Percentiles rank a stretch among this genome's conserved stretches.
phyloP scores from a whole-genome alignment of 768 basidiomycete species.

The Russula virescens region DNA sequence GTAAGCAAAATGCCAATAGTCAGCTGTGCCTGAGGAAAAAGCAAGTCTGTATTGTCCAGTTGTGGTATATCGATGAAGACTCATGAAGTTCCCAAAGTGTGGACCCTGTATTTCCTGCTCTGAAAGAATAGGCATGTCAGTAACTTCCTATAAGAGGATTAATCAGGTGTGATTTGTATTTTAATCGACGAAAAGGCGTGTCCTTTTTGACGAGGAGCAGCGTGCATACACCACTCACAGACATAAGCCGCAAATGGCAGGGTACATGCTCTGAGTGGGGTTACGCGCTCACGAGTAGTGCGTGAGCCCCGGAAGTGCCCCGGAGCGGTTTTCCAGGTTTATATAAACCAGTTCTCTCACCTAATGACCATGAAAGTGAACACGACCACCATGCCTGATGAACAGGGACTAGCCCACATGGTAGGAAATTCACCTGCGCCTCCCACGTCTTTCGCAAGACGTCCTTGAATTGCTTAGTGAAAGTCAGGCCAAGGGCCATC shows the following conservation, averaged over 20 bases:
- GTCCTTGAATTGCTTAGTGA: slow-evolving; percentile 71
- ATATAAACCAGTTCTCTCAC: slow-evolving; percentile 72
- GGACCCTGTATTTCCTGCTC: too few relatives aligned
- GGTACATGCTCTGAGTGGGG: slow-evolving; percentile 49
- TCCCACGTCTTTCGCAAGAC: slow-evolving; percentile 82
- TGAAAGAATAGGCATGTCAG: too few relatives aligned
- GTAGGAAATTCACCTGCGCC: slow-evolving; percentile 48
- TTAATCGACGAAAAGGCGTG: too few relatives aligned
- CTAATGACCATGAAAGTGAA: slow-evolving; percentile 36
- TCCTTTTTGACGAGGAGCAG: too few relatives aligned
- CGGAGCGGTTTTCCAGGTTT: slow-evolving; percentile 80
- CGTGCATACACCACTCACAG: too few relatives aligned
- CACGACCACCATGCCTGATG: too few relatives aligned
- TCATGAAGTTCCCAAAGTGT: too few relatives aligned
- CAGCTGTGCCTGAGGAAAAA: not conserved
- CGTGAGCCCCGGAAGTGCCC: too few relatives aligned
- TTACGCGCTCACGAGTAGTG: slow-evolving; percentile 70
- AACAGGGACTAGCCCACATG: too few relatives aligned
- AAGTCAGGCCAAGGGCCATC: slow-evolving; percentile 69
- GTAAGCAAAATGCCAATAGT: not conserved
- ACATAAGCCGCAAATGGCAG: slow-evolving; percentile 47
- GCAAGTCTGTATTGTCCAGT: not conserved
- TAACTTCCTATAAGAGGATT: too few relatives aligned
- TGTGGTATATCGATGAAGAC: too few relatives aligned
- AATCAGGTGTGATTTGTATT: too few relatives aligned